Percentiles rank a stretch among this genome's conserved stretches.
Conservation (phyloP, 805 yeast species). For the Lipomyces orientalis region DNA sequence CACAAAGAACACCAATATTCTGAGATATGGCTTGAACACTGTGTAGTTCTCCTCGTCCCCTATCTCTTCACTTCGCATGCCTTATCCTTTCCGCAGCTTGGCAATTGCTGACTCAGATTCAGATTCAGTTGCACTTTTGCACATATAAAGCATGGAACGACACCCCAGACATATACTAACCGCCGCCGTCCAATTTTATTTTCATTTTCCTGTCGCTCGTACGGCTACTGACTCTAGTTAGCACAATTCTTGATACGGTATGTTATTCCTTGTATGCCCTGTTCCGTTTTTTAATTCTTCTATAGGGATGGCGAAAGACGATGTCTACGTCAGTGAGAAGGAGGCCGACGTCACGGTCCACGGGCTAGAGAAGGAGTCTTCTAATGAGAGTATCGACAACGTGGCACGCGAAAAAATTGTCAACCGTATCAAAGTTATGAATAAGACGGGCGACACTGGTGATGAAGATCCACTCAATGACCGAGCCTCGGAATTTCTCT, state of each 20-base stretch:
- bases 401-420: slow-evolving; percentile 20
- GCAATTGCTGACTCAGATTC: not conserved
- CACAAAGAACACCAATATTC: not conserved
- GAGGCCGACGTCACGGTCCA: not conserved
- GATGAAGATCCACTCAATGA: slow-evolving; percentile 28
- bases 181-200: not conserved
- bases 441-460: slow-evolving; percentile 20
- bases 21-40: not conserved
- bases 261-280: not conserved
- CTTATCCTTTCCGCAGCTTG: not conserved
- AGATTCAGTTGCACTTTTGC: not conserved
- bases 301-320: not conserved
- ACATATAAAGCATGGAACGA: not conserved
- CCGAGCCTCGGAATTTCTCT: slow-evolving; percentile 17
- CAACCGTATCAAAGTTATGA: slow-evolving; percentile 26
- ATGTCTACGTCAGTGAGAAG: not conserved
- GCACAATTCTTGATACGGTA: not conserved
- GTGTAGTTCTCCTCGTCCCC: not conserved
- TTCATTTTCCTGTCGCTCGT: not conserved
- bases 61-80: not conserved
- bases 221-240: not conserved
- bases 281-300: not conserved
- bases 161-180: not conserved
- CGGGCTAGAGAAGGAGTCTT: slow-evolving; percentile 1
- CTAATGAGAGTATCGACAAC: slow-evolving; percentile 2